Evolutionary conservation across 2,329 filamentous ascomycete species (phyloP).

Genomic region (Malbranchea cinnamomea): DNA sequence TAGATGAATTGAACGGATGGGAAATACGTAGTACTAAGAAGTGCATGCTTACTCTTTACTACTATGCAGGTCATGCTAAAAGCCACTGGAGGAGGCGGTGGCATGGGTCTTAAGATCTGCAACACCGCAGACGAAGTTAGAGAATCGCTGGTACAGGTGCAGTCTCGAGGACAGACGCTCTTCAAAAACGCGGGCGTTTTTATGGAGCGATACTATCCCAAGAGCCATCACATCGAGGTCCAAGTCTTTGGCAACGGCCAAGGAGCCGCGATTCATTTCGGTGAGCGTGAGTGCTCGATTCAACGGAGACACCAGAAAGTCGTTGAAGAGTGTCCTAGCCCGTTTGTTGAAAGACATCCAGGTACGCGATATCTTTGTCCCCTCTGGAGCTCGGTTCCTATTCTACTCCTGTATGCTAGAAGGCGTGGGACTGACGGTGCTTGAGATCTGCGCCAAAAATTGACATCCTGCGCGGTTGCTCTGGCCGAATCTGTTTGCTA

Average conservation of each 20-base stretch:
- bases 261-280: conserved; percentile 67
- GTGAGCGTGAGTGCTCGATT: conserved; percentile 77
- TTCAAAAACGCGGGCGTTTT: conserved; percentile 78
- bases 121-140: conserved; percentile 52
- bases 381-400: too few species aligned
- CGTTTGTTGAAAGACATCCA: conserved; percentile 39
- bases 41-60: too few species aligned
- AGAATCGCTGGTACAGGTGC: conserved; percentile 54
- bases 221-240: conserved; percentile 74
- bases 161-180: conserved; percentile 59
- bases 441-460: conserved; percentile 43
- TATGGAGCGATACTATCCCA: conserved; percentile 68
- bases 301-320: conserved; percentile 84
- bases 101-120: conserved; percentile 74
- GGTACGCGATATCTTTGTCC: too few species aligned
- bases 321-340: conserved; percentile 75
- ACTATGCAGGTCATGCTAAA: conserved; percentile 58
- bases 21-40: too few species aligned
- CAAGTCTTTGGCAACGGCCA: conserved; percentile 76
- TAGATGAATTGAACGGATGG: neutral
- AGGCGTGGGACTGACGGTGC: too few species aligned
- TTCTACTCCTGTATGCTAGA: too few species aligned
- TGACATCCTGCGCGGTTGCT: conserved; percentile 54
- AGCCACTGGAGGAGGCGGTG: conserved; percentile 65
- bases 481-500: conserved; percentile 46